Evolutionary conservation across 306 rosid genomes (phyloP).

Genomic region (Glycine tomentella): DNA sequence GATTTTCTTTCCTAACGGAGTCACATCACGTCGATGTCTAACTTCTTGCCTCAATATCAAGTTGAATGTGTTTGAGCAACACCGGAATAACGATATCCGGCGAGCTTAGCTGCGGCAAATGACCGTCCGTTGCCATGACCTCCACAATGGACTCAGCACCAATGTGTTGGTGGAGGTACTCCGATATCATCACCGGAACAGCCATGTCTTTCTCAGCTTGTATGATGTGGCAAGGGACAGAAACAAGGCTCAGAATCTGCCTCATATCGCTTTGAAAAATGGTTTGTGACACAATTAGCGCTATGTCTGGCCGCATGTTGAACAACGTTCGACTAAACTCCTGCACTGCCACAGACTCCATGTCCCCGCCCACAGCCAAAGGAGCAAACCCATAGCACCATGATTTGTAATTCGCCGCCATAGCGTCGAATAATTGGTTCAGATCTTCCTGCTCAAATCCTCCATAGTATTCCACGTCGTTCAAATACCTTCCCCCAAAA

Average conservation of each 20-base stretch:
- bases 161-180: constrained; percentile 70
- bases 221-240: constrained; percentile 77
- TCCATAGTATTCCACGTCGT: constrained; percentile 79
- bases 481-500: constrained; percentile 64
- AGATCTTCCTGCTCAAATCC: constrained; percentile 85
- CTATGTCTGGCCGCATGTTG: constrained; percentile 93
- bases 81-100: constrained; percentile 79
- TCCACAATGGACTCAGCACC: constrained; percentile 76
- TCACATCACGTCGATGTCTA: not conserved
- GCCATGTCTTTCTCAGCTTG: constrained; percentile 83
- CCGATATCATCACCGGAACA: constrained; percentile 79
- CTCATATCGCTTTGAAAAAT: constrained; percentile 85
- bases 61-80: constrained; percentile 70
- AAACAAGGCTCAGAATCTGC: constrained; percentile 53
- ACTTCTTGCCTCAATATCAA: constrained; percentile 52
- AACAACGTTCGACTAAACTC: constrained; percentile 90
- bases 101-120: constrained; percentile 87
- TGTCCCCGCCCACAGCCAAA: constrained; percentile 80
- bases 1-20: not conserved
- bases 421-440: constrained; percentile 71
- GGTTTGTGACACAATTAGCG: constrained; percentile 62
- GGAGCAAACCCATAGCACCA: constrained; percentile 93
- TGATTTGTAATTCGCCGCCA: constrained; percentile 76
- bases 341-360: constrained; percentile 87
- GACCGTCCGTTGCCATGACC: constrained; percentile 80